Evolutionary conservation across 2,329 filamentous ascomycete genomes (phyloP), one percentile per base, ranked within the genome.

Genomic region (Trichoderma afroharzianum): DNA sequence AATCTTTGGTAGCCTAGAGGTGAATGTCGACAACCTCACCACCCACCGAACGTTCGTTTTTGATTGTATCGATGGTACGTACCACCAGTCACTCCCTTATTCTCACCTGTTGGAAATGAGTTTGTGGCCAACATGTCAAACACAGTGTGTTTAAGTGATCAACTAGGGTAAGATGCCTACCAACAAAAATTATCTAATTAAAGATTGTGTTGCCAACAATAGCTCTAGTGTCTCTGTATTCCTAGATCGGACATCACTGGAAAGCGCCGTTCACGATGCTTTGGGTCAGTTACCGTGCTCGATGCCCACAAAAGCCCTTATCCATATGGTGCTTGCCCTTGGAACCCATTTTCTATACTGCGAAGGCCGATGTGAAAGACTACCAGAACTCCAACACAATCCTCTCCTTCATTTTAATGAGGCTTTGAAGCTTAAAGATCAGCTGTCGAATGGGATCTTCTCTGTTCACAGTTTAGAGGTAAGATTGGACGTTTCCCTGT

Each of bases 51-150:
- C 0, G 1, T n/a, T 43, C 18, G 7, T n/a, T 7, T 43, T 43
- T 9, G 39, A 43, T 4, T n/a, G 18, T 9, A n/a, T 43, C 18
- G 39, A 43, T n/a, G 39, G 39, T 43, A 43, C 1, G 39, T n/a
- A n/a, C 0, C 7, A 9, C 9, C 7, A 9, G 39, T n/a, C 2
- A n/a, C 7, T 43, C 1, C 7, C 7, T 4, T 43, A n/a, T n/a
- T n/a, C 39, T n/a, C 39, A n/a, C 39, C 0, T n/a, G 15, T 4
- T 9, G 15, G n/a, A 43, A n/a, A 43, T 2, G 7, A n/a, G 18
- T 9, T 9, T 18, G n/a, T 4, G 39, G 15, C 15, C n/a, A n/a
- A 43, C 18, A 43, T 43, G 39, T 9, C 9, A n/a, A n/a, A n/a
- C 39, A 8, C 18, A 43, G 39, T 43, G 39, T 43, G 39, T n/a